These are phyloP conservation scores for Parietichytrium sp. DNA, from an alignment of 108 stramenopile species.

Conservation along the genomic window DNA sequence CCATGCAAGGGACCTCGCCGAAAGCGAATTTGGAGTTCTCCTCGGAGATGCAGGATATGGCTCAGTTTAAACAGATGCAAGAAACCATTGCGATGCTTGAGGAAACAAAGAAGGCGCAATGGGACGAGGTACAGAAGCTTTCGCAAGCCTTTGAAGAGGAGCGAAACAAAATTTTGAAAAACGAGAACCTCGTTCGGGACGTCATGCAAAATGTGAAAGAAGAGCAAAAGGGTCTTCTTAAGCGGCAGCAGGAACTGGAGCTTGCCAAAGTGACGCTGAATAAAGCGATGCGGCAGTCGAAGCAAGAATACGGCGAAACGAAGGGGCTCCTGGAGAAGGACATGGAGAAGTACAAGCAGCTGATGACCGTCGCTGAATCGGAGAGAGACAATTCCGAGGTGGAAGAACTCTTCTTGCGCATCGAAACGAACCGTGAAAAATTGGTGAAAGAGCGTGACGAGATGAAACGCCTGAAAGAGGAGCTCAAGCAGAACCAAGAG, in stretches of 20 bases:
- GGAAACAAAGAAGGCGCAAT: constrained; percentile 48
- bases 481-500: constrained; percentile 44
- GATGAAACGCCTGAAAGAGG: constrained; percentile 39
- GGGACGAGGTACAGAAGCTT: constrained; percentile 61
- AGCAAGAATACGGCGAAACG: constrained; percentile 49
- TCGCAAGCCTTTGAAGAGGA: constrained; percentile 57
- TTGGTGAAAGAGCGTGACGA: background rate
- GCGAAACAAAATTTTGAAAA: constrained; percentile 58
- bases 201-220: constrained; percentile 52
- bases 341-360: constrained; percentile 51
- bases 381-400: constrained; percentile 22
- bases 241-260: constrained; percentile 55
- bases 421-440: background rate
- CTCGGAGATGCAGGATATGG: background rate
- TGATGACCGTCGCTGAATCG: constrained; percentile 38
- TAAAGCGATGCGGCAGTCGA: constrained; percentile 46
- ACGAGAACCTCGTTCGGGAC: constrained; percentile 36
- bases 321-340: constrained; percentile 48
- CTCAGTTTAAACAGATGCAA: constrained; percentile 32
- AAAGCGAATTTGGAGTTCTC: too few species aligned
- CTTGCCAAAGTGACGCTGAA: constrained; percentile 44
- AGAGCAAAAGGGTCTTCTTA: constrained; percentile 60
- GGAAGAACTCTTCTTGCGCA: constrained; percentile 21
- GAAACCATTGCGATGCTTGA: constrained; percentile 48
- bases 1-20: background rate